Percentiles rank a stretch among this genome's conserved stretches.
These are phyloP conservation scores for Xylariaceae sp. DNA, from an alignment of 2,329 filamentous ascomycete species.

Conservation along the genomic window DNA sequence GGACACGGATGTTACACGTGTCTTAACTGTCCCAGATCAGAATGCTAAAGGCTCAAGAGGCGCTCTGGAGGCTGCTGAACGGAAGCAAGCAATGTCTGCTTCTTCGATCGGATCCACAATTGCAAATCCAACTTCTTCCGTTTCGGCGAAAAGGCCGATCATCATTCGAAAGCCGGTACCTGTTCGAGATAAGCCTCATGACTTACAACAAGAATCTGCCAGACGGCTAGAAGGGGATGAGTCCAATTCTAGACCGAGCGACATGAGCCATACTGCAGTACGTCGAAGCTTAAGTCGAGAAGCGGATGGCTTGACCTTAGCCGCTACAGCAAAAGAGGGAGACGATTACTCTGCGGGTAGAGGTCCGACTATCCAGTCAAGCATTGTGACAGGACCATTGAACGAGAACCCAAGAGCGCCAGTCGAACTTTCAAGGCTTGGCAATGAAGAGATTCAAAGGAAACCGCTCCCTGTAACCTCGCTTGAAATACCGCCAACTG, in stretches of 20 bases:
- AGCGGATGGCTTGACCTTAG: neutral
- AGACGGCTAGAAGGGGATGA: constrained; percentile 1
- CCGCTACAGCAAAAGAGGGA: constrained; percentile 19
- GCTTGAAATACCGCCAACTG: constrained; percentile 12
- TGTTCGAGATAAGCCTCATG: constrained; percentile 8
- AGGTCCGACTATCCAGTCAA: constrained; percentile 16
- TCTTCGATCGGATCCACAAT: constrained; percentile 26
- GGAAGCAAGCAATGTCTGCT: constrained; percentile 18
- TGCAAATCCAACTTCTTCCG: constrained; percentile 33
- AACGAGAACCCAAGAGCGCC: constrained; percentile 31
- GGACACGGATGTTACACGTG: constrained; percentile 24
- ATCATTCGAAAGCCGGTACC: constrained; percentile 39
- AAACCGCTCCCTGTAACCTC: constrained; percentile 13
- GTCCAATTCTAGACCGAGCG: neutral
- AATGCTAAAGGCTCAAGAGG: neutral
- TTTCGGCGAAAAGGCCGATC: constrained; percentile 36
- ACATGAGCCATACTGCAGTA: neutral
- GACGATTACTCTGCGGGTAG: constrained; percentile 12
- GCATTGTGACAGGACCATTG: constrained; percentile 37
- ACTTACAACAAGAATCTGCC: neutral
- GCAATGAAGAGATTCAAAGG: constrained; percentile 2
- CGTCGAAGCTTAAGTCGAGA: neutral
- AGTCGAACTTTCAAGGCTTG: constrained; percentile 15
- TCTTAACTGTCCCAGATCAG: neutral
- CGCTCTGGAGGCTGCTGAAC: constrained; percentile 7